Conservation (phyloP, 371 early-diverging fungal species). For the Rhizopus arrhizus region DNA sequence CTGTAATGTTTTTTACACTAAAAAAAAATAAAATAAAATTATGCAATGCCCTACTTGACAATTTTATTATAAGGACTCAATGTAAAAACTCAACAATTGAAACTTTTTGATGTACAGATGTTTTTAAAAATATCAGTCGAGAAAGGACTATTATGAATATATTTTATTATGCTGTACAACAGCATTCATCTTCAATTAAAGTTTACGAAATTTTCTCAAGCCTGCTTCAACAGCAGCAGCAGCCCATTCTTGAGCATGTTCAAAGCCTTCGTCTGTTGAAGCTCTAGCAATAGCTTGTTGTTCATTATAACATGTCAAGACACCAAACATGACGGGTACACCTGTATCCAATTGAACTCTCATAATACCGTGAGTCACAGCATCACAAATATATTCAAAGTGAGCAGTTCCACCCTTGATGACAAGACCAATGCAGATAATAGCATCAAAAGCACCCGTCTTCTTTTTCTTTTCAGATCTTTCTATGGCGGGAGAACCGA, state of each 20-base stretch:
- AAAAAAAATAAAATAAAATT: too few species aligned
- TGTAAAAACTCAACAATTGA: too few species aligned
- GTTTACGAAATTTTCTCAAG: constrained; percentile 56
- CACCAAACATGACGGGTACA: constrained; percentile 93
- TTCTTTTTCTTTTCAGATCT: constrained; percentile 34
- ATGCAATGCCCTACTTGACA: too few species aligned
- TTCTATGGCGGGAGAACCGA: constrained; percentile 47
- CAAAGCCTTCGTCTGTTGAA: constrained; percentile 78
- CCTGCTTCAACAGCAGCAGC: constrained; percentile 96
- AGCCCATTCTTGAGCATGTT: constrained; percentile 97
- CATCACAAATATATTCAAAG: constrained; percentile 96
- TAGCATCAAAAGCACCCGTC: constrained; percentile 77
- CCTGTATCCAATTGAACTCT: constrained; percentile 86
- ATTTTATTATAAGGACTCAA: too few species aligned
- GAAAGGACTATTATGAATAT: too few species aligned
- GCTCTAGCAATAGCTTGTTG: constrained; percentile 89
- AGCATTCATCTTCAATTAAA: constrained; percentile 29
- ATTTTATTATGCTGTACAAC: too few species aligned
- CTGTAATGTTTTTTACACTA: too few species aligned
- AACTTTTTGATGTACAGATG: too few species aligned
- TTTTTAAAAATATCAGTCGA: too few species aligned
- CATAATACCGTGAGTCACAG: constrained; percentile 90
- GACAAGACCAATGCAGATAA: constrained; percentile 92
- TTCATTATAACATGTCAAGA: constrained; percentile 92
- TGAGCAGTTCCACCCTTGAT: constrained; percentile 98